These are phyloP conservation scores for Cladosporium sp. DNA, from an alignment of 2,329 filamentous ascomycete genomes.

Conservation along the genomic window DNA sequence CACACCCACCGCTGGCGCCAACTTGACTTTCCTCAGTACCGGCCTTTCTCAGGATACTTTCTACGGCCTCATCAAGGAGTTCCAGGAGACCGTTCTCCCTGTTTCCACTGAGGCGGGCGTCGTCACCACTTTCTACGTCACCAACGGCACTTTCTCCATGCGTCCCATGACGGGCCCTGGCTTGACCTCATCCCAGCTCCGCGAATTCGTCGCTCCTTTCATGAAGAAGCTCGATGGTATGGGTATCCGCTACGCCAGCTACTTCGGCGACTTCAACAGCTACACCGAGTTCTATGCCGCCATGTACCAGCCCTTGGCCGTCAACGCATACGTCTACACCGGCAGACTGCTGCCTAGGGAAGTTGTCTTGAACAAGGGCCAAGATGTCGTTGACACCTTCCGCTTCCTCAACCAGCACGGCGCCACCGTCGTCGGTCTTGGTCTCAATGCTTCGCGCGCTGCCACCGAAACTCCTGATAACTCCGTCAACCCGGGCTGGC, in stretches of 20 bases:
- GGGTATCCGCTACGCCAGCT: slow-evolving; percentile 36
- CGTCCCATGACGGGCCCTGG: slow-evolving; percentile 51
- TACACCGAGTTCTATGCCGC: slow-evolving; percentile 38
- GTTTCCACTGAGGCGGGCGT: slow-evolving; percentile 52
- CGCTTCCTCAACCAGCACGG: slow-evolving; percentile 39
- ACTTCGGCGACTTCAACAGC: slow-evolving; percentile 34
- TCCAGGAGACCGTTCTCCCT: slow-evolving; percentile 48
- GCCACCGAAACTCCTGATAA: slow-evolving; percentile 39
- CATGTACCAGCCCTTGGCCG: slow-evolving; percentile 35
- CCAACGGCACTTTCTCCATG: slow-evolving; percentile 52
- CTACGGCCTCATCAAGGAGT: slow-evolving; percentile 51
- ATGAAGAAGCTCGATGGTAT: slow-evolving; percentile 41
- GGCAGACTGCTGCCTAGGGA: slow-evolving; percentile 38
- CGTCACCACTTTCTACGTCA: slow-evolving; percentile 46
- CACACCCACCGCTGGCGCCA: slow-evolving; percentile 45
- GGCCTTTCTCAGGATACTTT: slow-evolving; percentile 43
- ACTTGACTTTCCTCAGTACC: slow-evolving; percentile 43
- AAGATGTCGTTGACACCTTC: slow-evolving; percentile 34
- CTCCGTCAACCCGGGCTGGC: slow-evolving; percentile 43
- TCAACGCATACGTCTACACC: slow-evolving; percentile 33
- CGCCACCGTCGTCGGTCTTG: slow-evolving; percentile 40
- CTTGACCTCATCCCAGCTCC: slow-evolving; percentile 46
- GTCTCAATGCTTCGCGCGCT: slow-evolving; percentile 40
- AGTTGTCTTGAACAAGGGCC: slow-evolving; percentile 34
- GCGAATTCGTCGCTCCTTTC: slow-evolving; percentile 49